A percentile compares a stretch with the other conserved stretches of the same genome.
Conservation (phyloP, 2,329 filamentous ascomycete genomes). For the Botrytis tulipae region DNA sequence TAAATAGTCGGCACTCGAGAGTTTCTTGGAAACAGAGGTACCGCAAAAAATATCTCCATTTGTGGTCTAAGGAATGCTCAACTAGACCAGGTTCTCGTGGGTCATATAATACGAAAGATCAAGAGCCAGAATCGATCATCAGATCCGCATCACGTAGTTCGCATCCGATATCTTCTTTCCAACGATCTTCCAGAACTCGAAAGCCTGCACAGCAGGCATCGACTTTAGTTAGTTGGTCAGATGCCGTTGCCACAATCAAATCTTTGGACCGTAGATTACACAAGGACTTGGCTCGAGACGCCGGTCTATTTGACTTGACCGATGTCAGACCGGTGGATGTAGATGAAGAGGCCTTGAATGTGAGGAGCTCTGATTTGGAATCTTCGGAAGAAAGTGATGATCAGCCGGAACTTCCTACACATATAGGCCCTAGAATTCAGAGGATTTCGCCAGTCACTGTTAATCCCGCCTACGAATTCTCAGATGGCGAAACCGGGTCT, state of each 20-base stretch:
- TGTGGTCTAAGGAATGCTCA: constrained; percentile 12
- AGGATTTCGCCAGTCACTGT: not conserved
- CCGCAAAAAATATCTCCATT: not conserved
- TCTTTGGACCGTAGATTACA: constrained; percentile 34
- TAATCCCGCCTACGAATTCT: constrained; percentile 15
- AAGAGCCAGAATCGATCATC: not conserved
- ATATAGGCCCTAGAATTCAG: not conserved
- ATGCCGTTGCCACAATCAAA: constrained; percentile 35
- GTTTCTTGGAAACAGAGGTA: constrained; percentile 15
- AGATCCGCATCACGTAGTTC: not conserved
- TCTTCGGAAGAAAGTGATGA: not conserved
- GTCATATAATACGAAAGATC: not conserved
- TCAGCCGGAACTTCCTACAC: constrained; percentile 7
- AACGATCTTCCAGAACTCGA: constrained; percentile 27
- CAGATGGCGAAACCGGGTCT: constrained; percentile 19
- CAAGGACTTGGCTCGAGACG: constrained; percentile 33
- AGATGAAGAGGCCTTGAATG: constrained; percentile 1
- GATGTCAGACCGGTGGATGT: constrained; percentile 4
- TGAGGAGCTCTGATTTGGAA: constrained; percentile 5
- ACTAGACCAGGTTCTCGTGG: not conserved
- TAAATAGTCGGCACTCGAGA: constrained; percentile 30
- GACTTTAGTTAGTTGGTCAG: constrained; percentile 35
- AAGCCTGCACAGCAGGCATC: constrained; percentile 33
- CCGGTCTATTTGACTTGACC: constrained; percentile 22
- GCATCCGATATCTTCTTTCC: not conserved